Base-by-base conservation (phyloP, 169 alveolate species). In the Eimeria sp. region DNA sequence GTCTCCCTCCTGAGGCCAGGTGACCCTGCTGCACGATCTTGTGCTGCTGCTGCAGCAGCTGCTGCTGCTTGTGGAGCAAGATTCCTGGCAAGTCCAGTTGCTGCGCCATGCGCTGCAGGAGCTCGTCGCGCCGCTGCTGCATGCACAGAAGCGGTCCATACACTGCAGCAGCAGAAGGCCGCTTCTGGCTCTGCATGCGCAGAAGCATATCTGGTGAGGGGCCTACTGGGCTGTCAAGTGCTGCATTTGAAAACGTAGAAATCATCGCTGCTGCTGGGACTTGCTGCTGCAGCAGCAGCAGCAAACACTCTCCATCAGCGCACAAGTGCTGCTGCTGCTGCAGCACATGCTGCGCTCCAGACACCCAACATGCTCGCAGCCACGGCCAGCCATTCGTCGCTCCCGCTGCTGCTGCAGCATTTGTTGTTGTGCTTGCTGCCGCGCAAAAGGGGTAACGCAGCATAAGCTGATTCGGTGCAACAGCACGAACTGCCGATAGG, bases 211-310 rank as follows among this genome's bases (percentile, higher is more conserved):
- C 90, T 4, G 90, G 90, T 25, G 90, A 82, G 10, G 90, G 90
- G 25, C 89, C 89, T 7, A 18, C 11, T 57, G 89, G 73, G 72
- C 72, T 49, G 72, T 80, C 89, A 4, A 80, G 72, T 16, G 89
- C 89, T 25, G 70, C 49, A 49, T 30, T 51, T 16, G 89, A 80
- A 27, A 80, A 80, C 11, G 89, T 49, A 22, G 20, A 30, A 10
- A 80, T 47, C 73, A n/a, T 49, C 25, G 89, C 89, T 80, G 89
- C 89, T 51, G 89, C 89, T 49, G 89, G 89, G 25, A 51, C 30
- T 47, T 51, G 89, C 89, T 80, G 89, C 89, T 80, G 89, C 89
- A 49, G 89, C 89, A 80, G 49, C 72, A 80, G 65, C 89, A 80
- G 72, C 89, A 80, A 27, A 80, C 89, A 49, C 25, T 80, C 89